phyloP scores from a whole-genome alignment of 2,329 filamentous ascomycete species.

The Fusarium anguioides region DNA sequence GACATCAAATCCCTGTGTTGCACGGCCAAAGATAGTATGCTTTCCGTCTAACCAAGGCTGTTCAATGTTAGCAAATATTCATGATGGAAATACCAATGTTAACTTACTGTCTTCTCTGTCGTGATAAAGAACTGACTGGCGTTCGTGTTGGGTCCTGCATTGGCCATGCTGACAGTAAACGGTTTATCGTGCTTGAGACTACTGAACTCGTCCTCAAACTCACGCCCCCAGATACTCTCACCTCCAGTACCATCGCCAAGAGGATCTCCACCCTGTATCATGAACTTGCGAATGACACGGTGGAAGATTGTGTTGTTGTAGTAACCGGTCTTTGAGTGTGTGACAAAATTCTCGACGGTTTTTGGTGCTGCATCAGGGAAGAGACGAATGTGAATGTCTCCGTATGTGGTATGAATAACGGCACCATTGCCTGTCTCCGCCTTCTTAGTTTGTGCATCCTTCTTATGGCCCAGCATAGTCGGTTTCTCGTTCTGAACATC shows the following conservation, averaged over 20 bases:
- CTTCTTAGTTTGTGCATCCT: constrained; percentile 64
- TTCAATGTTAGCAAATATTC: constrained; percentile 41
- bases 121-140: constrained; percentile 99
- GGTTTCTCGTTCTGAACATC: constrained; percentile 97
- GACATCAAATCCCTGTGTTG: constrained; percentile 90
- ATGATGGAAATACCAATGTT: not conserved
- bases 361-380: constrained; percentile 95
- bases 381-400: constrained; percentile 92
- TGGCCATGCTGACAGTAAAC: constrained; percentile 97
- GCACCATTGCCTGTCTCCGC: constrained; percentile 82
- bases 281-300: constrained; percentile 96
- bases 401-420: constrained; percentile 89
- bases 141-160: constrained; percentile 94
- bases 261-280: constrained; percentile 98
- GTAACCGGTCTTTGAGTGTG: constrained; percentile 87
- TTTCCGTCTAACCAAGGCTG: constrained; percentile 93
- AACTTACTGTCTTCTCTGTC: constrained; percentile 87
- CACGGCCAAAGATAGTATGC: constrained; percentile 95
- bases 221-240: constrained; percentile 90
- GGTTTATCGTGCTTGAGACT: constrained; percentile 93
- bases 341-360: constrained; percentile 97
- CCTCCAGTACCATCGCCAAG: constrained; percentile 92
- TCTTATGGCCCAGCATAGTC: constrained; percentile 69
- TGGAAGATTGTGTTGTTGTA: constrained; percentile 99
- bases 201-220: constrained; percentile 95